phyloP scores from a whole-genome alignment of 2,329 filamentous ascomycete species.

The Tolypocladium paradoxum region DNA sequence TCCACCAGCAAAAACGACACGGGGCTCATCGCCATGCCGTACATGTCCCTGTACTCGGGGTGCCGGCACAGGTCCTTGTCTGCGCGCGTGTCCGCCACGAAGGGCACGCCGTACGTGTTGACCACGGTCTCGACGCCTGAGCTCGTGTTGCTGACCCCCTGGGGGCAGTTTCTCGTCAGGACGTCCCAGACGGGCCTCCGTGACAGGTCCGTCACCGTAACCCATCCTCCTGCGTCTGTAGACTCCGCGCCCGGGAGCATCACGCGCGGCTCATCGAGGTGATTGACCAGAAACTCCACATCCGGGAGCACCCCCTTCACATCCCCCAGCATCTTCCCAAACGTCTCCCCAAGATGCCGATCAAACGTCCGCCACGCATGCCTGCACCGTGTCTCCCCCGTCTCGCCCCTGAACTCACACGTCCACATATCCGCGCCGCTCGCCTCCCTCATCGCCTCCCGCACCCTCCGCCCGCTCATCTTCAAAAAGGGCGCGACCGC shows the following conservation, averaged over 20 bases:
- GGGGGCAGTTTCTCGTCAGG: constrained; percentile 19
- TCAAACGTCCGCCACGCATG: constrained; percentile 23
- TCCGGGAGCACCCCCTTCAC: constrained; percentile 20
- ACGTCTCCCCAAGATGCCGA: constrained; percentile 18
- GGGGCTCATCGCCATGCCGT: constrained; percentile 35
- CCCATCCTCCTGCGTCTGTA: neutral
- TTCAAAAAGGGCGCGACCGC: constrained; percentile 28
- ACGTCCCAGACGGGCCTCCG: constrained; percentile 17
- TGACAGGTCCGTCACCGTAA: constrained; percentile 17
- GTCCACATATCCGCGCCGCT: constrained; percentile 25
- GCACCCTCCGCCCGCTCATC: constrained; percentile 23
- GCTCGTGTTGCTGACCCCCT: neutral
- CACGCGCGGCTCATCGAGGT: constrained; percentile 36
- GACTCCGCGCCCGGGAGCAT: constrained; percentile 14
- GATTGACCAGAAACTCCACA: constrained; percentile 32
- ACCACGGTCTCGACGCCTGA: too few relatives aligned
- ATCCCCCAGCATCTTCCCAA: constrained; percentile 18
- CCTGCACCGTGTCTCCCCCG: constrained; percentile 17
- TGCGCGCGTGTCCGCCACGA: constrained; percentile 18
- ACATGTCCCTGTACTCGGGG: constrained; percentile 27
- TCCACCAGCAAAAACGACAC: constrained; percentile 28
- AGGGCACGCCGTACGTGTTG: constrained; percentile 19
- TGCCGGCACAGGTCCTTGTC: constrained; percentile 32
- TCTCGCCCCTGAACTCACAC: constrained; percentile 18
- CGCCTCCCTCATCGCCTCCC: constrained; percentile 14